Evolutionary conservation across 805 yeast genomes (phyloP).

Genomic region (Vanderwaltozyma verrucispora): DNA sequence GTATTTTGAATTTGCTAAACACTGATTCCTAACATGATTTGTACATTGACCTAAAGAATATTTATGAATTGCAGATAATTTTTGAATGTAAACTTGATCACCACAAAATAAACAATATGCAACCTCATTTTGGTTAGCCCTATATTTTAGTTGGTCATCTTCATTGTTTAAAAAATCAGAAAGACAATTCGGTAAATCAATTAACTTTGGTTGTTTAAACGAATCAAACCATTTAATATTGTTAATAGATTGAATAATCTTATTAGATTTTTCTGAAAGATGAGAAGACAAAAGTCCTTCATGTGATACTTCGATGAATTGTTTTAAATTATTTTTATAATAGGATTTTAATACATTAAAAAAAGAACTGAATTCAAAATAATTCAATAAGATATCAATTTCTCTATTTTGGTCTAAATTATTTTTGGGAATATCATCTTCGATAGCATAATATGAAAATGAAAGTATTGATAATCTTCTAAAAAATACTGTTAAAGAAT

Average conservation of each 20-base stretch:
- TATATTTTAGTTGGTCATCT: slow-evolving; percentile 31
- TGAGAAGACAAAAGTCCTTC: background rate
- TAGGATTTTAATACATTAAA: background rate
- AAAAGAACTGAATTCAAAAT: background rate
- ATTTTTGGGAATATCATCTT: too few species aligned
- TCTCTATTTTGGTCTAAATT: too few species aligned
- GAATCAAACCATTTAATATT: slow-evolving; percentile 2
- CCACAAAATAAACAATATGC: slow-evolving; percentile 86
- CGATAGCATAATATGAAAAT: slow-evolving; percentile 8
- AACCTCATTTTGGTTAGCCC: slow-evolving; percentile 45
- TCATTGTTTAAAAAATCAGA: slow-evolving; percentile 4
- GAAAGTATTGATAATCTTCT: slow-evolving; percentile 11
- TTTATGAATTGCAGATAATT: slow-evolving; percentile 36
- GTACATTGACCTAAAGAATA: slow-evolving; percentile 67
- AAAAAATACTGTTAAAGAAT: slow-evolving; percentile 12
- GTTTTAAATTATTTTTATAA: background rate
- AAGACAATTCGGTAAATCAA: slow-evolving; percentile 7
- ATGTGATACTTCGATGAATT: background rate
- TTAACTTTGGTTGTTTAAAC: slow-evolving; percentile 3
- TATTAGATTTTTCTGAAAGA: too few species aligned
- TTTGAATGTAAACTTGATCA: slow-evolving; percentile 55
- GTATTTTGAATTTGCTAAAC: slow-evolving; percentile 27
- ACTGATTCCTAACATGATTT: slow-evolving; percentile 52
- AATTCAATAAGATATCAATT: background rate
- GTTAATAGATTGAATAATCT: background rate